Base-by-base conservation (phyloP, 2,329 filamentous ascomycete genomes). In the Tolypocladium tundrense region DNA sequence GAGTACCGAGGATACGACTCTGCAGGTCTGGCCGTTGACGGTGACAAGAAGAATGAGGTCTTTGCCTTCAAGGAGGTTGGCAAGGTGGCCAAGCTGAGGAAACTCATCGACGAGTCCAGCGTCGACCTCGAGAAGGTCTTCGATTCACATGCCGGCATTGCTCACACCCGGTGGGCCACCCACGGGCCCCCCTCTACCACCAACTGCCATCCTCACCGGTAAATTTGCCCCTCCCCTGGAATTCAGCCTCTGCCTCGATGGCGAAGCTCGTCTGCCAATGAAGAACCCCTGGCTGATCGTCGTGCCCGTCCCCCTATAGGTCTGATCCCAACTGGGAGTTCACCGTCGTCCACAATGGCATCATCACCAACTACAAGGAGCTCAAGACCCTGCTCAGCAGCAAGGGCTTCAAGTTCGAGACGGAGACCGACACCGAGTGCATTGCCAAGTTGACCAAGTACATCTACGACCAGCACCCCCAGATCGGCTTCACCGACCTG, bases 331-430 rank as follows among this genome's bases (percentile, higher is more conserved):
- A 79, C 69, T 99, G 93, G 91, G 89, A 99, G 78, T 99, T 99
- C 76, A 84, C 90, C 65, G 87, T 99, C 68, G 94, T 97, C 61
- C 94, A 99, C 88, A 99, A 99, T 78, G 94, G 94, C 72, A 99
- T 99, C 83, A 99, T 99, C 78, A 99, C 94, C 80, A 99, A 99
- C 85, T 99, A 99, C 86, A 99, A 99, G 84, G 94, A 99, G 79
- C 81, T 99, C 69, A 96, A 93, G 86, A 90, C 88, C 62, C 86
- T 99, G 63, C 84, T 99, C 66, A 84, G 88, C 78, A 83, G 83
- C 81, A 99, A 97, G 84, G 94, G 94, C 72, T 96, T 96, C 86
- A 88, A 87, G 71, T 99, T 99, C 74, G 94, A 99, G 86, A 99
- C 94, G 56, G 93, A 99, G 78, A 99, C 94, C 65, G 94, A 99